Base-by-base conservation (phyloP, 1,284 basidiomycete species). In the Limonomyces culmigenus region DNA sequence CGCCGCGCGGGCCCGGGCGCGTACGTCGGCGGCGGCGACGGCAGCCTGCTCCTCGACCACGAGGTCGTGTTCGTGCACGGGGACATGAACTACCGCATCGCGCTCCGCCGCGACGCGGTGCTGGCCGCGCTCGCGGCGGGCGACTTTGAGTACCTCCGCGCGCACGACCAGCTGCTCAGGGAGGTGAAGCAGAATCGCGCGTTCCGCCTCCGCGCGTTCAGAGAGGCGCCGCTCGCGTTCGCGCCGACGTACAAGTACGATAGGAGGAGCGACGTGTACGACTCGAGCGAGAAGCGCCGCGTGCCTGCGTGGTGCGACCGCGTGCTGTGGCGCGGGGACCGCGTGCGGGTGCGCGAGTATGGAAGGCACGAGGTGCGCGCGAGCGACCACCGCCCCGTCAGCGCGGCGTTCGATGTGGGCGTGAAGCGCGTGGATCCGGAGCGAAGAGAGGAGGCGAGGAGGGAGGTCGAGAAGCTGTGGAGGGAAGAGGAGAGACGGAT, bases 191-290 rank as follows among this genome's bases (percentile, higher is more conserved):
- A 59, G 44, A 96, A 97, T 49, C 80, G 81, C 12, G 71, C 67
- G 0, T 96, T 91, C 61, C 74, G 92, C 1, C 60, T 98, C 10
- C 77, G 86, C 13, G 62, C 65, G 1, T 97, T 97, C 55, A 55
- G 54, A 11, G 93, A 98, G 49, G 80, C 89, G 0, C 74, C 73
- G 0, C 71, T 95, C 42, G 70, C 62, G 0, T 95, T 92, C 49
- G 51, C 69, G 14, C 92, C 92, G 12, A 98, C 93, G 14, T 98
- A 97, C 73, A 97, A 97, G 58, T 97, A 95, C 57, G 86, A 96
- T 51, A 72, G 69, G 1, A 61, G 69, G 3, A 76, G 84, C 4
- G 54, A 70, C 49, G 69, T 75, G 41, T 98, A 86, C 50, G 93
- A 98, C 51, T 64, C 78, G 2, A 86, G 80, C 2, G 86, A 88